Evolutionary conservation across 2,329 filamentous ascomycete genomes (phyloP), one percentile per base, ranked within the genome.

Genomic region (Aspergillus persii): DNA sequence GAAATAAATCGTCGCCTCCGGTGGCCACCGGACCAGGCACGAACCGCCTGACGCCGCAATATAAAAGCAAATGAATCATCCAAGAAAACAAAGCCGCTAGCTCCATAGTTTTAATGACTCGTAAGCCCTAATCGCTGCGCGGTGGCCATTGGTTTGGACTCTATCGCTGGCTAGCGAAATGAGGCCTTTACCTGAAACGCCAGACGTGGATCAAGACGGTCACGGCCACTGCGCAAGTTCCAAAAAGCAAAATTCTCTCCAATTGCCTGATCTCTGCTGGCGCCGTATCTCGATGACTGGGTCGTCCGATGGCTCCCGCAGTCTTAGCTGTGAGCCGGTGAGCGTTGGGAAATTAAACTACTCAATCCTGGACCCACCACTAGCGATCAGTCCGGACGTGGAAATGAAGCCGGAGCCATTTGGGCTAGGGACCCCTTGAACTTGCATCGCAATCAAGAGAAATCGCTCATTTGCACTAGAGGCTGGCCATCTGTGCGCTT

Each of bases 121-220:
- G 46, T 8, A 58, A 47, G 50, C 29, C 23, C 27, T 39, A 50
- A 23, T 31, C 6, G 53, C 12, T 48, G 53, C 39, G 29, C n/a
- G 51, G 39, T 54, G 51, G 15, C 50, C 36, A 44, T 23, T 29
- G 52, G 53, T 54, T 61, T 53, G 50, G 55, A 48, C 33, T 33
- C 39, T 54, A 50, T 47, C 46, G 46, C 33, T 30, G 46, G 39
- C 55, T 56, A 54, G 31, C 60, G 63, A 66, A 66, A 68, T 68
- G 66, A 68, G 60, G 61, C 63, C 58, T 50, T 39, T 65, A 59
- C 57, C 33, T 71, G 69, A 72, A 71, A 72, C 69, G 39, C 55
- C 57, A 63, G 62, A 31, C 50, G 61, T 56, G 61, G 58, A 63
- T 63, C 55, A 56, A 33, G 33, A 29, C 44, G 44, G 44, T 47